Percentiles rank a stretch among this genome's conserved stretches.
phyloP scores from a whole-genome alignment of 2,329 filamentous ascomycete genomes.

The Thielaviopsis ethacetica region DNA sequence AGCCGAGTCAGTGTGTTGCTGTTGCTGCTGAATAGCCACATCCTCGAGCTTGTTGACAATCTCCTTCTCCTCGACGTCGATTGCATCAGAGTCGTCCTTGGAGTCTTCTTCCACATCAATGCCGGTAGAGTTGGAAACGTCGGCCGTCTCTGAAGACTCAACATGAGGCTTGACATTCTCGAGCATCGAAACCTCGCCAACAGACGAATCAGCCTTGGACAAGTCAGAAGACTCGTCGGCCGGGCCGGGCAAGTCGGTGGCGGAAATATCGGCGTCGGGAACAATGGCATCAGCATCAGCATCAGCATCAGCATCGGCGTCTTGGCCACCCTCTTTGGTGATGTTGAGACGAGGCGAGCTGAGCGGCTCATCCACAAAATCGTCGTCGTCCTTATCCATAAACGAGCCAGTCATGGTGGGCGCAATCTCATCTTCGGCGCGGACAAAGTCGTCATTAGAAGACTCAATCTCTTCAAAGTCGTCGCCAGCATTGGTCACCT shows the following conservation, averaged over 20 bases:
- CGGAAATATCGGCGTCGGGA: conserved; percentile 23
- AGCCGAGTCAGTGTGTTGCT: not conserved
- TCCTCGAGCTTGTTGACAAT: conserved; percentile 7
- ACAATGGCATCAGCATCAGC: conserved; percentile 40
- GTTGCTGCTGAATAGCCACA: not conserved
- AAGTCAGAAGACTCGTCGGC: conserved; percentile 4
- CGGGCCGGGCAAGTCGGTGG: conserved; percentile 14
- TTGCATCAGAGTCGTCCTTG: not conserved
- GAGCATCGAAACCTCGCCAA: conserved; percentile 6
- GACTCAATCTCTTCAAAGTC: conserved; percentile 85
- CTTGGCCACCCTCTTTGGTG: conserved; percentile 18
- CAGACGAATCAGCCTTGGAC: conserved; percentile 1
- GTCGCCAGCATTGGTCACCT: conserved; percentile 67
- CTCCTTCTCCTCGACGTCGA: not conserved
- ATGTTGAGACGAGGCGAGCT: conserved; percentile 46
- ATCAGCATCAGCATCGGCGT: conserved; percentile 38
- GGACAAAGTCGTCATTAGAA: conserved; percentile 47
- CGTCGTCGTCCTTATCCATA: conserved; percentile 48
- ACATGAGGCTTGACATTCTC: not conserved
- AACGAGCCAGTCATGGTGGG: conserved; percentile 51
- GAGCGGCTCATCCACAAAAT: conserved; percentile 64
- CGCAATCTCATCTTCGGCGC: conserved; percentile 64
- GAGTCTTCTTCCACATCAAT: not conserved
- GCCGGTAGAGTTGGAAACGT: not conserved
- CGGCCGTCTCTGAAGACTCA: not conserved